phyloP scores from a whole-genome alignment of 108 stramenopile species.

The Cyclotella cryptica region DNA sequence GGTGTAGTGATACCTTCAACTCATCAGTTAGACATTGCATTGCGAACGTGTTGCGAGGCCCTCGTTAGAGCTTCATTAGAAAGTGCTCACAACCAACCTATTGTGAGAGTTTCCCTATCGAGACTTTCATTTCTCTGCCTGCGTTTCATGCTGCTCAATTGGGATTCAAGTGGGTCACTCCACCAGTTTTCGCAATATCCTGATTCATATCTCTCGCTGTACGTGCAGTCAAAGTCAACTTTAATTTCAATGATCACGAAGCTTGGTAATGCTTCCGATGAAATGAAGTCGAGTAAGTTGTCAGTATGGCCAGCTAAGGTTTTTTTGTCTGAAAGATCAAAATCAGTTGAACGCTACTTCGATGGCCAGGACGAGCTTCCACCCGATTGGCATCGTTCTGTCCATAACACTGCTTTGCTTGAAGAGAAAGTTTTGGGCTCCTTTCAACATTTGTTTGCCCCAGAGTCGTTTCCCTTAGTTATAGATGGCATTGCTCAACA shows the following conservation, averaged over 20 bases:
- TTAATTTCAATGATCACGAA: slow-evolving; percentile 26
- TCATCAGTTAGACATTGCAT: slow-evolving; percentile 33
- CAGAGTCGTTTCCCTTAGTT: slow-evolving; percentile 19
- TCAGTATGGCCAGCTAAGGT: slow-evolving; percentile 37
- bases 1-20: slow-evolving; percentile 23
- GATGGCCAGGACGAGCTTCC: slow-evolving; percentile 30
- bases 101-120: slow-evolving; percentile 28
- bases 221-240: slow-evolving; percentile 20
- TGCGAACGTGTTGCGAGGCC: slow-evolving; percentile 41
- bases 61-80: slow-evolving; percentile 26
- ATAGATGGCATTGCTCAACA: slow-evolving; percentile 15
- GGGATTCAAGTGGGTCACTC: slow-evolving; percentile 14
- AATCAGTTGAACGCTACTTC: slow-evolving; percentile 34
- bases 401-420: not conserved
- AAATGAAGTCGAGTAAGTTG: slow-evolving; percentile 15
- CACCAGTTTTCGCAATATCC: not conserved
- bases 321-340: slow-evolving; percentile 26
- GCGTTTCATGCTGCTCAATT: slow-evolving; percentile 42
- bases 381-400: slow-evolving; percentile 32
- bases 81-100: slow-evolving; percentile 1
- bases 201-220: slow-evolving; percentile 21
- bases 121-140: slow-evolving; percentile 47
- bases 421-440: slow-evolving; percentile 20
- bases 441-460: slow-evolving; percentile 31
- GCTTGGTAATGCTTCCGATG: slow-evolving; percentile 17